Conservation (phyloP, 2,329 filamentous ascomycete species). For the Catunica adiposa region DNA sequence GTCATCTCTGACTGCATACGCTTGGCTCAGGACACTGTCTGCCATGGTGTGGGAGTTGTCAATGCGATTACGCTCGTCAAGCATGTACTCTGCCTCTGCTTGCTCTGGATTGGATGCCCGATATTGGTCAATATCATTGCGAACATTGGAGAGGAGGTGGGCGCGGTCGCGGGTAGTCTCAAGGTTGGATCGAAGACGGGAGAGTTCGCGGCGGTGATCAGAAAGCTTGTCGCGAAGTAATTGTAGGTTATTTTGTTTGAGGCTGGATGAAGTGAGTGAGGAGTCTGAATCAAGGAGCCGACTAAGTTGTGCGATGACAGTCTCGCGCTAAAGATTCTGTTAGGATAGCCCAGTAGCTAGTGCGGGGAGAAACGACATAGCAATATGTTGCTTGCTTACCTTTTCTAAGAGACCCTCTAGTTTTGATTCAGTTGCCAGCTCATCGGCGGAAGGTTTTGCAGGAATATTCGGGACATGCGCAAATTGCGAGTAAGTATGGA, state of each 20-base stretch:
- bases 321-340: slow-evolving; percentile 47
- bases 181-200: slow-evolving; percentile 56
- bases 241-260: slow-evolving; percentile 93
- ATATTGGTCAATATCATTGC: slow-evolving; percentile 82
- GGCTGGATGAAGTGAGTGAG: slow-evolving; percentile 66
- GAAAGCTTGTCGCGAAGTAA: slow-evolving; percentile 80
- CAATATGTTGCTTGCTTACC: slow-evolving; percentile 36
- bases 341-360: slow-evolving; percentile 14
- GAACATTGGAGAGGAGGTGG: slow-evolving; percentile 80
- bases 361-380: neutral
- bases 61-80: slow-evolving; percentile 69
- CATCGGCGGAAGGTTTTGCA: slow-evolving; percentile 69
- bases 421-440: slow-evolving; percentile 61
- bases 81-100: slow-evolving; percentile 91
- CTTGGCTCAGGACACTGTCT: slow-evolving; percentile 82
- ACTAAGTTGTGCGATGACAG: slow-evolving; percentile 62
- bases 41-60: slow-evolving; percentile 82
- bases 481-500: slow-evolving; percentile 83
- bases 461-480: slow-evolving; percentile 64
- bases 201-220: slow-evolving; percentile 71
- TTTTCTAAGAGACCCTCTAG: slow-evolving; percentile 72
- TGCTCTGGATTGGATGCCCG: slow-evolving; percentile 63
- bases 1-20: slow-evolving; percentile 88
- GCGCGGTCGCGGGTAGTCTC: slow-evolving; percentile 66
- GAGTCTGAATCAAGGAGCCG: slow-evolving; percentile 89